A percentile compares a stretch with the other conserved stretches of the same genome.
These are phyloP conservation scores for Petunia hybrid DNA, from an alignment of 305 asterid genomes.

Conservation along the genomic window DNA sequence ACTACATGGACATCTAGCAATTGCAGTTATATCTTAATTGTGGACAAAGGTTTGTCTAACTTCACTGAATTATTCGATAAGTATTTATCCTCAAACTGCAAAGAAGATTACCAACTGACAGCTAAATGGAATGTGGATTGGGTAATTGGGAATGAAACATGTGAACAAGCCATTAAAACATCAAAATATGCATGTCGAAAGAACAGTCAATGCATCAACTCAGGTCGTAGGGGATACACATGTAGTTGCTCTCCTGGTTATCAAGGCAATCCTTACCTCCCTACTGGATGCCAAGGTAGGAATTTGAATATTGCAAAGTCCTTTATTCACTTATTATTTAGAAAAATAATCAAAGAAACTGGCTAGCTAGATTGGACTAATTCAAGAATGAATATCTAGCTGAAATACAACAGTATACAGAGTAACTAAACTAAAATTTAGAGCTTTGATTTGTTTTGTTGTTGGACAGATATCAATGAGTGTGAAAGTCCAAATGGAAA, in stretches of 20 bases:
- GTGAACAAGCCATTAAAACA: constrained; percentile 39
- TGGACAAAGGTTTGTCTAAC: constrained; percentile 30
- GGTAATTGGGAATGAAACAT: constrained; percentile 45
- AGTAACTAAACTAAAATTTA: too few relatives aligned
- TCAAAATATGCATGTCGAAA: constrained; percentile 22
- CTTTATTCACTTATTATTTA: background rate
- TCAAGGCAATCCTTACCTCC: constrained; percentile 45
- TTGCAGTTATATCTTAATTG: constrained; percentile 39
- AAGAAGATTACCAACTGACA: background rate
- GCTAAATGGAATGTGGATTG: constrained; percentile 42
- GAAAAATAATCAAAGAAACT: too few relatives aligned
- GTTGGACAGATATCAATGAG: constrained; percentile 45
- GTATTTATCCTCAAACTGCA: too few relatives aligned
- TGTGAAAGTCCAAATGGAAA: constrained; percentile 31
- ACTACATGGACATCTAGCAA: constrained; percentile 30
- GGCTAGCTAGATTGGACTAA: too few relatives aligned
- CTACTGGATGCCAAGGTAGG: constrained; percentile 46
- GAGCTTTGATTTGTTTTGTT: too few relatives aligned
- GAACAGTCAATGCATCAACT: constrained; percentile 32
- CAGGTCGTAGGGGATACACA: constrained; percentile 35
- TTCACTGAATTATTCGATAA: background rate
- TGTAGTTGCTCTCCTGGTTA: constrained; percentile 45
- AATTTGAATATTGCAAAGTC: background rate
- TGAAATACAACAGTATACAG: too few relatives aligned
- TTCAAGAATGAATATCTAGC: too few relatives aligned